Evolutionary conservation across 2,329 filamentous ascomycete genomes (phyloP), one percentile per base, ranked within the genome.

Genomic region (Metarhizium robertsii): DNA sequence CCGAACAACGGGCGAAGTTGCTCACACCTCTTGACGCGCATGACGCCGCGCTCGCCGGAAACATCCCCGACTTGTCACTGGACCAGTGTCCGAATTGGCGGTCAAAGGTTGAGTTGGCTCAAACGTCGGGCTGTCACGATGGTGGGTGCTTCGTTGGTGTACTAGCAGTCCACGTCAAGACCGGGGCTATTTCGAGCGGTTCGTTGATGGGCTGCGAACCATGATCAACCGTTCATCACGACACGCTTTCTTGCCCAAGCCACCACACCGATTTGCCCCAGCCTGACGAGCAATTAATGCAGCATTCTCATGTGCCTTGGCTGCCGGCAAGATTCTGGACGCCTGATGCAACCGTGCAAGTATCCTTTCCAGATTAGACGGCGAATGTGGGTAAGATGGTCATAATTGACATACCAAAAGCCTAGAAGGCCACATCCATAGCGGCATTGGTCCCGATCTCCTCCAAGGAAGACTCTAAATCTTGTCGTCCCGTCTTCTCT

Each of bases 221-320:
- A 56, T 53, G 54, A 60, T 59, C 59, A 55, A 54, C 54, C 53
- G 57, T 59, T 60, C 57, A 53, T 57, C 53, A 46, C 42, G 43
- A 38, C 50, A 50, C 40, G 42, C 53, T n/a, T 47, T 32, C 34
- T 53, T 50, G 50, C 55, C 58, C 55, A 56, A 59, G 56, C 57
- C 57, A 56, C 55, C 57, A 54, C 25, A 29, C 25, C 29, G 43
- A 25, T 38, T 25, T 25, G 34, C 42, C 32, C 45, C 49, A 16
- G 40, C 36, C 49, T 45, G 42, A 20, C 18, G n/a, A 45, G 42
- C 42, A 20, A 45, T 11, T 6, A 18, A 18, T 45, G 42, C 42
- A 45, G 16, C 42, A 7, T 45, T 3, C 42, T 18, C 42, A 5
- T 45, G 16, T 45, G 42, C 42, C 42, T 20, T 45, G 42, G 18